phyloP scores from a whole-genome alignment of 2,329 filamentous ascomycete species.

The Fusarium dlaminii region DNA sequence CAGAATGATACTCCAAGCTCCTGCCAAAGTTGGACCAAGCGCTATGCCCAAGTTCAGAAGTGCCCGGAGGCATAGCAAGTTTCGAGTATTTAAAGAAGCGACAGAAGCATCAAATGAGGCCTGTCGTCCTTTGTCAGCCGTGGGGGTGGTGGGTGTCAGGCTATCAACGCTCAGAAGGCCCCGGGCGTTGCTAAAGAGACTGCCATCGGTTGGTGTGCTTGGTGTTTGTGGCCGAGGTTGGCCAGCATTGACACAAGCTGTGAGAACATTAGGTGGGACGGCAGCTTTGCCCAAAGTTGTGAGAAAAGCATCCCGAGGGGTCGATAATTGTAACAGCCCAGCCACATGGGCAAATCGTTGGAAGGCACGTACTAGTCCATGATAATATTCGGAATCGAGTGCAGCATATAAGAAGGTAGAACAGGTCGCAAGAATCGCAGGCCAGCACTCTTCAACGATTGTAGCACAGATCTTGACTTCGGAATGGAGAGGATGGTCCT shows the following conservation, averaged over 20 bases:
- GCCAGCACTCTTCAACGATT: conserved; percentile 94
- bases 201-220: conserved; percentile 60
- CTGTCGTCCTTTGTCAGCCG: conserved; percentile 68
- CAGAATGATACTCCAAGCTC: conserved; percentile 89
- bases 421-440: conserved; percentile 90
- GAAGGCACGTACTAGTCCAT: conserved; percentile 88
- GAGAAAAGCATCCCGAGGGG: conserved; percentile 91
- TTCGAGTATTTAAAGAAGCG: conserved; percentile 80
- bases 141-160: conserved; percentile 65
- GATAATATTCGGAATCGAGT: conserved; percentile 93
- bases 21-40: conserved; percentile 84
- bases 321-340: conserved; percentile 83
- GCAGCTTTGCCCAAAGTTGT: conserved; percentile 94
- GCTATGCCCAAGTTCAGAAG: conserved; percentile 96
- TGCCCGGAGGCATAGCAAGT: conserved; percentile 88
- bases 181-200: conserved; percentile 76
- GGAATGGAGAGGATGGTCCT: conserved; percentile 74
- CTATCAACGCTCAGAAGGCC: conserved; percentile 79
- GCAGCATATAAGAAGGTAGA: conserved; percentile 95
- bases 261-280: conserved; percentile 81
- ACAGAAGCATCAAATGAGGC: conserved; percentile 63
- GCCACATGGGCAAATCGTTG: conserved; percentile 96
- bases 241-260: conserved; percentile 65
- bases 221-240: conserved; percentile 54
- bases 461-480: conserved; percentile 81